phyloP scores from a whole-genome alignment of 371 early-diverging fungal genomes.

The Thermomucor indicae-seudaticae region DNA sequence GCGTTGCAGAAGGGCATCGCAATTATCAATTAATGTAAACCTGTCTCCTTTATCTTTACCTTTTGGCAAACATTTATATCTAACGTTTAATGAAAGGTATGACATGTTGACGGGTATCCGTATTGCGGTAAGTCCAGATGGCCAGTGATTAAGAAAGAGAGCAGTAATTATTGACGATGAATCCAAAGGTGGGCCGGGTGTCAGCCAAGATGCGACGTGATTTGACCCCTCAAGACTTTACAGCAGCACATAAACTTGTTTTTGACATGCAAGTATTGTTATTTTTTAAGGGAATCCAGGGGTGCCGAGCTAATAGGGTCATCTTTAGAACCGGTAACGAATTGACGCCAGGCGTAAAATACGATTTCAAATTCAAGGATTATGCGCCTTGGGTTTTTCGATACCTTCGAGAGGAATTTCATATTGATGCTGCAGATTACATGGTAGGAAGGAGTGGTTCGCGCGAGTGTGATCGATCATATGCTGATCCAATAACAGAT shows the following conservation, averaged over 20 bases:
- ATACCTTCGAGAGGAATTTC: conserved; percentile 80
- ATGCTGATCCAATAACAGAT: conserved; percentile 34
- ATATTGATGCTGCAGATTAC: conserved; percentile 93
- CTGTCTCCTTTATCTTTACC: neutral
- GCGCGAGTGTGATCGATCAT: neutral
- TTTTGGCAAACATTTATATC: neutral
- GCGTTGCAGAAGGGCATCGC: conserved; percentile 62
- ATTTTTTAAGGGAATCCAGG: neutral
- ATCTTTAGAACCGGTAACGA: conserved; percentile 80
- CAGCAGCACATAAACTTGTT: conserved; percentile 85
- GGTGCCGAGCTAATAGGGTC: neutral
- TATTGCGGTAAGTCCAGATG: conserved; percentile 42
- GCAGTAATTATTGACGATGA: neutral
- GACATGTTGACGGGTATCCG: conserved; percentile 96
- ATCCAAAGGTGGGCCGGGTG: conserved; percentile 55
- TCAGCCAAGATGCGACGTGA: conserved; percentile 76
- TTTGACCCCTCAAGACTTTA: conserved; percentile 75
- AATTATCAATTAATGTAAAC: conserved; percentile 84
- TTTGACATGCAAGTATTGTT: conserved; percentile 74
- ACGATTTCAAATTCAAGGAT: conserved; percentile 98
- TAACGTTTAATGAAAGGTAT: conserved; percentile 61
- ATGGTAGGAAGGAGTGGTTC: conserved; percentile 45
- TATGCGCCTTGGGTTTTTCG: conserved; percentile 98
- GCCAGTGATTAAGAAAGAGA: neutral
- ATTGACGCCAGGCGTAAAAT: conserved; percentile 87